A percentile compares a stretch with the other conserved stretches of the same genome.
phyloP scores from a whole-genome alignment of 2,329 filamentous ascomycete species.

The Phyllachora maydis region DNA sequence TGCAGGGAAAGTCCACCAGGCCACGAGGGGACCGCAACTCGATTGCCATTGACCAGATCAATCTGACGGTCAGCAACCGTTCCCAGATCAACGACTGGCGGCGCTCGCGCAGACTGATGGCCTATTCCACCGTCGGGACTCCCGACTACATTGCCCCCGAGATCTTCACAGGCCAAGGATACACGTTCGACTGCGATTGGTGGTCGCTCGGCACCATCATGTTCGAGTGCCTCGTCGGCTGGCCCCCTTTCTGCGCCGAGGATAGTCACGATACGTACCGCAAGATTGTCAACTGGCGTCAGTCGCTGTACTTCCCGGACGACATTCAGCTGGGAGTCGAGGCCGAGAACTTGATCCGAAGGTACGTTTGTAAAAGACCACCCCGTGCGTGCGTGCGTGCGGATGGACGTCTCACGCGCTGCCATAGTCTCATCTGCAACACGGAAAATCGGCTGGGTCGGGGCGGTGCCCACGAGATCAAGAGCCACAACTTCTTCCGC shows the following conservation, averaged over 20 bases:
- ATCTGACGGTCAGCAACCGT: conserved; percentile 92
- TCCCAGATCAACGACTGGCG: conserved; percentile 98
- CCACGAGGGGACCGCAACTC: conserved; percentile 75
- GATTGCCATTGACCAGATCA: conserved; percentile 93
- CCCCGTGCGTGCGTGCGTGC: no score
- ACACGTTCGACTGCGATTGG: conserved; percentile 96
- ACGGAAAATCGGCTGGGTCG: conserved; percentile 79
- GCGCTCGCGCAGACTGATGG: conserved; percentile 85
- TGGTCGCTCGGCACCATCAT: conserved; percentile 98
- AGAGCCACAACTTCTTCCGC: conserved; percentile 86
- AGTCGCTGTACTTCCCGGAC: conserved; percentile 89
- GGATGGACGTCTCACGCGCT: no score
- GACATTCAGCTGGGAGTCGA: conserved; percentile 78
- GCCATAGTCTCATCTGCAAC: conserved; percentile 86
- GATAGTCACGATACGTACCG: conserved; percentile 95
- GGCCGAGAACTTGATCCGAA: conserved; percentile 80
- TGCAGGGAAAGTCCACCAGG: conserved; percentile 57
- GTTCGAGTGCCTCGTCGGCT: conserved; percentile 97
- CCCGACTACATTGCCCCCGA: conserved; percentile 98
- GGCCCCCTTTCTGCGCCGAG: conserved; percentile 97
- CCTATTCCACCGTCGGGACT: conserved; percentile 94
- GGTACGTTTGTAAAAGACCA: conserved; percentile 45
- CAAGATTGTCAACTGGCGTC: conserved; percentile 97
- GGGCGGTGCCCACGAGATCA: conserved; percentile 77
- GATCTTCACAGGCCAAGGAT: conserved; percentile 92